These are phyloP conservation scores for Mycena polygramma DNA, from an alignment of 768 basidiomycete species.

Conservation along the genomic window DNA sequence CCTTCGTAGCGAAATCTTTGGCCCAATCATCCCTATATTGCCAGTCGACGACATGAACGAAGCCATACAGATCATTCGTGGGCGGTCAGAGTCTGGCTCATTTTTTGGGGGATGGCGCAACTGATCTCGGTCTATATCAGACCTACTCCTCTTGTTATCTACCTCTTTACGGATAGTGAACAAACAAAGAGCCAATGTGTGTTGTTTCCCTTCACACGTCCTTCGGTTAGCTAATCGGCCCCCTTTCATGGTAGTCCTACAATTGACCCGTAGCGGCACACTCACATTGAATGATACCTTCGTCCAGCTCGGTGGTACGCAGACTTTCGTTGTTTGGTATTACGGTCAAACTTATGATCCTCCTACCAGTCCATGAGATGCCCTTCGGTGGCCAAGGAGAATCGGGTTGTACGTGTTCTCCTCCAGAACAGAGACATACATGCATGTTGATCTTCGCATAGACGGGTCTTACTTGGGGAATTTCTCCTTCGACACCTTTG, in stretches of 20 bases:
- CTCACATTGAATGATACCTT: conserved; percentile 18
- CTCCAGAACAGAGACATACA: not conserved
- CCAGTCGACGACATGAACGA: conserved; percentile 67
- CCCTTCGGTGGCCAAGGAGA: conserved; percentile 20
- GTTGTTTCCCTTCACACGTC: too few relatives aligned
- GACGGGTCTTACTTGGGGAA: conserved; percentile 8
- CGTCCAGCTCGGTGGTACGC: conserved; percentile 9
- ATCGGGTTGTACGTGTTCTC: not conserved
- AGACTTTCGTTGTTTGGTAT: not conserved
- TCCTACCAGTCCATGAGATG: conserved; percentile 4
- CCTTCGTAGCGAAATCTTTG: conserved; percentile 74
- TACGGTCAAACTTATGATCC: not conserved
- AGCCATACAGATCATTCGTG: conserved; percentile 67
- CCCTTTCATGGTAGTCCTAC: not conserved
- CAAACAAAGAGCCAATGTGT: too few relatives aligned
- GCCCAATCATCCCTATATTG: conserved; percentile 76
- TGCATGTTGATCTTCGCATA: not conserved
- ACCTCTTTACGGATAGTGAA: conserved; percentile 18
- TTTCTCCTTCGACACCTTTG: conserved; percentile 17
- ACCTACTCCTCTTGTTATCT: conserved; percentile 10
- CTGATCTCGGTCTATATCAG: not conserved
- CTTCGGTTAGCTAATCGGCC: too few relatives aligned
- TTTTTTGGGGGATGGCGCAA: not conserved
- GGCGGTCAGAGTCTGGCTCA: conserved; percentile 50
- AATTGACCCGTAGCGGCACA: conserved; percentile 7